Conservation (phyloP, 441 rosid genomes). For the Erysimum cheiri region DNA sequence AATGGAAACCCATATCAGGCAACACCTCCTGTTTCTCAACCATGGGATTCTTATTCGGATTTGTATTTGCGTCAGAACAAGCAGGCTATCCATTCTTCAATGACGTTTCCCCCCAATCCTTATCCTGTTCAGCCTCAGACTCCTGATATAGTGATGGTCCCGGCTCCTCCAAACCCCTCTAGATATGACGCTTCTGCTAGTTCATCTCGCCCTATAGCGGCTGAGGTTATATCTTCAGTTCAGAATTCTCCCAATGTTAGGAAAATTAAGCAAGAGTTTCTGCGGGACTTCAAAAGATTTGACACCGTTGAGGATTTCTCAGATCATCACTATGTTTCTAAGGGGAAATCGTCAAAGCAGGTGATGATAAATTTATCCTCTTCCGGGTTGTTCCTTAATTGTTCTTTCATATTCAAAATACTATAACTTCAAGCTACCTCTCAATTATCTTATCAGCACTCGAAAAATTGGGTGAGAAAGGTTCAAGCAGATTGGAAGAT, state of each 20-base stretch:
- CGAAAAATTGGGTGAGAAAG: conserved; percentile 72
- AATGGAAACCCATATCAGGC: neutral
- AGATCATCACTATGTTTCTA: conserved; percentile 65
- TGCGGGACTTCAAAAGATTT: conserved; percentile 64
- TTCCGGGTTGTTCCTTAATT: neutral
- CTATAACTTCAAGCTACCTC: neutral
- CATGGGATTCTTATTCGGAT: neutral
- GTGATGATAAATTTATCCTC: conserved; percentile 44
- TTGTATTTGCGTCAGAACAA: neutral
- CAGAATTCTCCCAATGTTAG: conserved; percentile 32
- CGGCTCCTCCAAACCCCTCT: neutral
- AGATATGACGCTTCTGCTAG: conserved; percentile 40
- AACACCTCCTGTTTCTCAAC: neutral
- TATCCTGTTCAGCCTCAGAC: neutral
- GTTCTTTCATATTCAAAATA: neutral
- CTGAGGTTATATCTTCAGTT: conserved; percentile 25
- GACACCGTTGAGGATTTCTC: conserved; percentile 73
- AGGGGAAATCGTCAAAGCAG: conserved; percentile 53
- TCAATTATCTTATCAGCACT: conserved; percentile 47
- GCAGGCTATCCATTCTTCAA: neutral
- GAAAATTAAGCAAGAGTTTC: conserved; percentile 40
- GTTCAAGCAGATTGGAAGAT: conserved; percentile 92
- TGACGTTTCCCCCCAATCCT: conserved; percentile 14
- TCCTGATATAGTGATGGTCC: conserved; percentile 35
- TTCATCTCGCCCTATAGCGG: conserved; percentile 41